phyloP scores from a whole-genome alignment of 352 stramenopile genomes.

The Phytophthora agathidicida region DNA sequence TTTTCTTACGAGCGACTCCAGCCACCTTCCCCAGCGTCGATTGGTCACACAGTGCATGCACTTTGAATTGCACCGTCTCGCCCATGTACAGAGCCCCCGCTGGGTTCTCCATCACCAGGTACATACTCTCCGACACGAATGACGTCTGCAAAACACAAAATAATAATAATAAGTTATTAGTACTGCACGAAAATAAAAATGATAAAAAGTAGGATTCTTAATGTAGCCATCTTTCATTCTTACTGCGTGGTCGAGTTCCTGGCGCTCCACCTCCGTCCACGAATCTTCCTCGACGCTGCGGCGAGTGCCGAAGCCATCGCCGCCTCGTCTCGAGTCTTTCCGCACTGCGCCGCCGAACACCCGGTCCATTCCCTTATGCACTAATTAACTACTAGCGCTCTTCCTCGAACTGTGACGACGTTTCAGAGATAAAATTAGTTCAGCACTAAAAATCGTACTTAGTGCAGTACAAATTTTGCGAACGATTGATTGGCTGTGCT shows the following conservation, averaged over 20 bases:
- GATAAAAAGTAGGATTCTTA: too few species aligned
- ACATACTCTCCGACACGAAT: slow-evolving; percentile 84
- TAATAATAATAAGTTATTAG: slow-evolving; percentile 12
- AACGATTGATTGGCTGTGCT: slow-evolving; percentile 5
- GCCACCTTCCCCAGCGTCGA: slow-evolving; percentile 48
- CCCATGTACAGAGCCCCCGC: slow-evolving; percentile 56
- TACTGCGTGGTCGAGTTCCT: slow-evolving; percentile 83
- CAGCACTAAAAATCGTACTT: too few species aligned
- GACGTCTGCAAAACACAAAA: slow-evolving; percentile 50
- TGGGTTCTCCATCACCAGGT: slow-evolving; percentile 76
- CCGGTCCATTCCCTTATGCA: slow-evolving; percentile 13
- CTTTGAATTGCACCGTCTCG: slow-evolving; percentile 78
- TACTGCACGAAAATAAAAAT: slow-evolving; percentile 3
- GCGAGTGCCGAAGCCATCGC: slow-evolving; percentile 10
- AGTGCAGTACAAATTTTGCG: slow-evolving; percentile 21
- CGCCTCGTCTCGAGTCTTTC: slow-evolving; percentile 3
- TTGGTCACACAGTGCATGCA: slow-evolving; percentile 71
- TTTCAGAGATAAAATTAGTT: too few species aligned
- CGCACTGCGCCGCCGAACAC: slow-evolving; percentile 10
- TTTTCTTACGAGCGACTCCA: slow-evolving; percentile 24
- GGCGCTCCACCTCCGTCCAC: slow-evolving; percentile 83
- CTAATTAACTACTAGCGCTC: background rate
- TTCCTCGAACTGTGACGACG: too few species aligned
- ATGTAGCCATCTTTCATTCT: too few species aligned
- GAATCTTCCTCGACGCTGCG: slow-evolving; percentile 75